A percentile compares a stretch with the other conserved stretches of the same genome.
Evolutionary conservation across 1,284 basidiomycete genomes (phyloP).

Genomic region (Sporisorium iseilematis-ciliati): DNA sequence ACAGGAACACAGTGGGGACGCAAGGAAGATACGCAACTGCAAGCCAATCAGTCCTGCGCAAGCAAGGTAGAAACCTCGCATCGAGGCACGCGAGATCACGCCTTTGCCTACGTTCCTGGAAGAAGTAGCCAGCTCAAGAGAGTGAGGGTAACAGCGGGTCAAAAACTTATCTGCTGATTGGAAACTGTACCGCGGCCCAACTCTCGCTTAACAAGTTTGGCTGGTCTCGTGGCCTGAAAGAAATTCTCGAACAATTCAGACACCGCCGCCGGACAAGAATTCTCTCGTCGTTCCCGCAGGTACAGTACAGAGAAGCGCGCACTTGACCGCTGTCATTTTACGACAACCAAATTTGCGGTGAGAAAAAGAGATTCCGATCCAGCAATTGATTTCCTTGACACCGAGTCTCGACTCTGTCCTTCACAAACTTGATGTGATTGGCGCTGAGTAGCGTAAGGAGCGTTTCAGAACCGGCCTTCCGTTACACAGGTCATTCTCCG

Average conservation of each 20-base stretch:
- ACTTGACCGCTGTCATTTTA: background rate
- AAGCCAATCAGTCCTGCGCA: no score
- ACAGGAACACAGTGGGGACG: no score
- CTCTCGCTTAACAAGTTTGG: no score
- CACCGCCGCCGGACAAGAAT: constrained; percentile 16
- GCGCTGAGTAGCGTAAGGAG: background rate
- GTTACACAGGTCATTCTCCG: background rate
- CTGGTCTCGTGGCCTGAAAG: constrained; percentile 5
- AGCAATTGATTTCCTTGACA: background rate
- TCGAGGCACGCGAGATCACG: background rate
- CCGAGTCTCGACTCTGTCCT: background rate
- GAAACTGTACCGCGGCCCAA: background rate
- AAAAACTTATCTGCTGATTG: background rate
- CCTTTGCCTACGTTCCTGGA: no score
- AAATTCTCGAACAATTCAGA: constrained; percentile 20
- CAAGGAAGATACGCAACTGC: no score
- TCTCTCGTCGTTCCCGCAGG: constrained; percentile 12
- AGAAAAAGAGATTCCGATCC: background rate
- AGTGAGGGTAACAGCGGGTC: no score
- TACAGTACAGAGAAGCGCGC: background rate
- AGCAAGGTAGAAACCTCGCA: background rate
- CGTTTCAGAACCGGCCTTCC: constrained; percentile 1
- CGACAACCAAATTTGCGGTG: background rate
- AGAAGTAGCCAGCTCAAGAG: no score
- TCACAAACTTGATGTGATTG: background rate